Base-by-base conservation (phyloP, 805 yeast species). In the Hanseniaspora taiwanica region DNA sequence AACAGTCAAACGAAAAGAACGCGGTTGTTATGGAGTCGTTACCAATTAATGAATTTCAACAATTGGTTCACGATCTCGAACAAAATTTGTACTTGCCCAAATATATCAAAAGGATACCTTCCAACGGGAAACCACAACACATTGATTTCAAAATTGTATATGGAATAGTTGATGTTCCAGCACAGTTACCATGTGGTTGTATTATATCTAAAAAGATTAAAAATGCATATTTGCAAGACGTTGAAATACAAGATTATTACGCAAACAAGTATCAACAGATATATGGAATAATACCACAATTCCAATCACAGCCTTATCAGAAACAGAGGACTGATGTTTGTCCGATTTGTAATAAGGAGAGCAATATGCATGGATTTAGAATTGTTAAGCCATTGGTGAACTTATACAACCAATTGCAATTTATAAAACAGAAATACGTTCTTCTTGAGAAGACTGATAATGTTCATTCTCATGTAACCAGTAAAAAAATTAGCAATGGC, bases 341-440 rank as follows among this genome's bases (percentile, higher is more conserved):
- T 40, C 71, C 71, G 2, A 40, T 55, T 1, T 68, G 72, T 44
- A 47, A 46, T 3, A 36, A 40, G 7, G 40, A 39, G 6, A 44
- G 54, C 5, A 52, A 48, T 2, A 13, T 41, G 1, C 16, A 58
- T 10, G 39, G 65, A 13, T 56, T 55, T 1, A 55, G 68, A 16
- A 10, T 12, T 9, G 61, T 66, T 14, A 51, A 49, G 14, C 63
- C 60, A 12, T 44, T 66, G 29, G 44, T 65, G 27, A 51, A 54
- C 6, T 42, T 66, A 10, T 49, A 48, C 40, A 44, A 44, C 23
- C 55, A 52, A 33, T 27, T 55, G 20, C 43, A 48, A 13, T 48
- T 45, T 36, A 43, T 45, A 27, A 42, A 36, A 35, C 14, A 17
- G 6, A 42, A 42, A 21, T 35, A 42, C n/a, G 12, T 24, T 5